Evolutionary conservation across 148 eudicot genomes (phyloP), one percentile per base, ranked within the genome.

Genomic region (Hydrangea macrophylla): DNA sequence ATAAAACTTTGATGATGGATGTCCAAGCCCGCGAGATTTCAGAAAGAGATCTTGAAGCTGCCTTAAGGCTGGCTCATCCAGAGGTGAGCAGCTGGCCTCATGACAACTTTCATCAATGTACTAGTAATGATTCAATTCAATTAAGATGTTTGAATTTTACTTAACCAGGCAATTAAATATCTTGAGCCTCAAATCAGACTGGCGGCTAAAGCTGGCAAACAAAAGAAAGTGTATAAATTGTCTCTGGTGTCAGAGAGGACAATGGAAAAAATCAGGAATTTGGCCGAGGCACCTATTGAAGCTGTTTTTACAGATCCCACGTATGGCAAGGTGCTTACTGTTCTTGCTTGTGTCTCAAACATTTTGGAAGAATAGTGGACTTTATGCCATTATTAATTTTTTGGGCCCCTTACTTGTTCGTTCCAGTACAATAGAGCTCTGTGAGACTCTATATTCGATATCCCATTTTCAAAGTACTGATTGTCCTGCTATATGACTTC

Each of bases 1-100:
- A 94, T 66, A 94, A 90, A 83, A 88, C 98, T 10, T 68, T 94
- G 83, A 94, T 94, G 98, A 86, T 94, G 54, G 98, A 94, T 80
- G 97, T 94, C 63, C 97, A 90, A 82, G 92, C 98, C 68, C 96
- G 90, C 64, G 90, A 81, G 75, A 90, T 93, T 53, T 86, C 97
- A 39, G 98, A 93, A 82, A 94, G 77, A 55, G 98, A 94, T 81
- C 75, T 94, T 20, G 84, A 82, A 76, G 85, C 84, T 81, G 96
- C 90, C 36, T 60, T 94, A 60, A 91, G 87, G 82, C 81, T 94
- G 76, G 99, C 99, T 70, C 99, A 90, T 83, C 83, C 93, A 62
- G 96, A 90, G 89, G 99, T 87, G 44, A 74, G 78, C 70, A 40
- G 69, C 33, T 56, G 8, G 26, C 31, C 58, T 67, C 20, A 42